A percentile compares a stretch with the other conserved stretches of the same genome.
Evolutionary conservation across 2,329 filamentous ascomycete species (phyloP).

Genomic region (Elsinoe fawcettii): DNA sequence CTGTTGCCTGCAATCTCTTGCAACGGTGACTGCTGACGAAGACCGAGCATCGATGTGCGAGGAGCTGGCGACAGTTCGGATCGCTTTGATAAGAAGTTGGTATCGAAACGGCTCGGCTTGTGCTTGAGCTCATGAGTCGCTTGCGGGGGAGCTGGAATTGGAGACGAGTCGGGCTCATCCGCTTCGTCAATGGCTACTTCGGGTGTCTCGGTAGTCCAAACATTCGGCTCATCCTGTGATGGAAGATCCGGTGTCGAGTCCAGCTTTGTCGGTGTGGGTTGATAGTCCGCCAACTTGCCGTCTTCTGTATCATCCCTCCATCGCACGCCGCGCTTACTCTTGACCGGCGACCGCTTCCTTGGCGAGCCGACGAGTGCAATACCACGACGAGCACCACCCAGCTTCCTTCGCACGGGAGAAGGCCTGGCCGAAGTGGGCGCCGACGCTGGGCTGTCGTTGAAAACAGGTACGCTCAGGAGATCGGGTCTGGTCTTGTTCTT

Average conservation of each 20-base stretch:
- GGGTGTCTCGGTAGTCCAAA: slow-evolving; percentile 12
- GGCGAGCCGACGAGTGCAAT: slow-evolving; percentile 63
- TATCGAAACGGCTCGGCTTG: slow-evolving; percentile 64
- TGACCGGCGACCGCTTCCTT: slow-evolving; percentile 59
- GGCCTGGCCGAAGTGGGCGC: slow-evolving; percentile 45
- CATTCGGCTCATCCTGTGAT: not conserved
- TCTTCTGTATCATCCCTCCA: slow-evolving; percentile 91
- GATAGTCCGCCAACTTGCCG: slow-evolving; percentile 79
- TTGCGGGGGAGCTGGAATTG: slow-evolving; percentile 49
- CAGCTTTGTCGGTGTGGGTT: slow-evolving; percentile 73
- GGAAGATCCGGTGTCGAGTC: slow-evolving; percentile 47
- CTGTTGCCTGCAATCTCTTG: slow-evolving; percentile 39
- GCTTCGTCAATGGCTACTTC: slow-evolving; percentile 10
- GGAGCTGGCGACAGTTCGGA: slow-evolving; percentile 40
- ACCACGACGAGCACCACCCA: slow-evolving; percentile 56
- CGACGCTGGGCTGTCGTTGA: slow-evolving; percentile 28
- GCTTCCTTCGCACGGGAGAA: slow-evolving; percentile 74
- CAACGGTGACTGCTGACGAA: slow-evolving; percentile 41
- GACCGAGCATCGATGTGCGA: slow-evolving; percentile 51
- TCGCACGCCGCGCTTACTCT: slow-evolving; percentile 66
- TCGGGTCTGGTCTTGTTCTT: slow-evolving; percentile 36
- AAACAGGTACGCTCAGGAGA: slow-evolving; percentile 29
- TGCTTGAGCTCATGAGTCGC: slow-evolving; percentile 54
- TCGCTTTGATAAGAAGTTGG: slow-evolving; percentile 72
- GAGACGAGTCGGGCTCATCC: slow-evolving; percentile 44